Evolutionary conservation across 2,329 filamentous ascomycete genomes (phyloP).

Genomic region (Fusarium sulawesiense): DNA sequence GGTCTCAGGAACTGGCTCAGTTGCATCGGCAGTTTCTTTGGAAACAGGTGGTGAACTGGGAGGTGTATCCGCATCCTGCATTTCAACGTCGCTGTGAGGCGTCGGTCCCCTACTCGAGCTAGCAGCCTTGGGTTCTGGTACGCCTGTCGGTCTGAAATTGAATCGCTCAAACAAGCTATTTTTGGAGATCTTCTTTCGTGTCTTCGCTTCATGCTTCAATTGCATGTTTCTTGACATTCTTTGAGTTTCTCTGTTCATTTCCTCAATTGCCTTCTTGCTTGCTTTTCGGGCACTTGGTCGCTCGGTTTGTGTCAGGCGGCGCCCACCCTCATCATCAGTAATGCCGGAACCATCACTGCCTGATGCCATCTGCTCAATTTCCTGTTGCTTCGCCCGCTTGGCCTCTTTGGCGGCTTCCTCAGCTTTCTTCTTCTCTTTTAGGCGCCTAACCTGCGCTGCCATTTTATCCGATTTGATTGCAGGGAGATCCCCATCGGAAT

Average conservation of each 20-base stretch:
- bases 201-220: constrained; percentile 87
- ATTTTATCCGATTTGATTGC: constrained; percentile 69
- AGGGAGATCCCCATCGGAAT: constrained; percentile 62
- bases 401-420: constrained; percentile 70
- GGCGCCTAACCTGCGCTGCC: constrained; percentile 77
- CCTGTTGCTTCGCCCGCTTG: constrained; percentile 53
- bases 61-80: constrained; percentile 69
- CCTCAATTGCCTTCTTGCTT: constrained; percentile 92
- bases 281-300: constrained; percentile 80
- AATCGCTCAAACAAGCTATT: constrained; percentile 85
- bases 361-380: constrained; percentile 51
- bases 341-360: constrained; percentile 61
- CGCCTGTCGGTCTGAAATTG: constrained; percentile 70
- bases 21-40: constrained; percentile 44
- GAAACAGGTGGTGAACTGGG: constrained; percentile 73
- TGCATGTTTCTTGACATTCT: constrained; percentile 91
- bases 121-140: constrained; percentile 52
- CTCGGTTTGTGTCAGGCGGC: constrained; percentile 73
- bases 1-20: constrained; percentile 11
- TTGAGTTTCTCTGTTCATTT: constrained; percentile 96
- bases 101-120: constrained; percentile 68
- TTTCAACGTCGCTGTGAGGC: constrained; percentile 65
- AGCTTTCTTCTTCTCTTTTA: constrained; percentile 75
- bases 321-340: constrained; percentile 71
- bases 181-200: constrained; percentile 90